Percentiles rank a stretch among this genome's conserved stretches.
phyloP scores from a whole-genome alignment of 345 rosid species.

The Brassica nigra region DNA sequence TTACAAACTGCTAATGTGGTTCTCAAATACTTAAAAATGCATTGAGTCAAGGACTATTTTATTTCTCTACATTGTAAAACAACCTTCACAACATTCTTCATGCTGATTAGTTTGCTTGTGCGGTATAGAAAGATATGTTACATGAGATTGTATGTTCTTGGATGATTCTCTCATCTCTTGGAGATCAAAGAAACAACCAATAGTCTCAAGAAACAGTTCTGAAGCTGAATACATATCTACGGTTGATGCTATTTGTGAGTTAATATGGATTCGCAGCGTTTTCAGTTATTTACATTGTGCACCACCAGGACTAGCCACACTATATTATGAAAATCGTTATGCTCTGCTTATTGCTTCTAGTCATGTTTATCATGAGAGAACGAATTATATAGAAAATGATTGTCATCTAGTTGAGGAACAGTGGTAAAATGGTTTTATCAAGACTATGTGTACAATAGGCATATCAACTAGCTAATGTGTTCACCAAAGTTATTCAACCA shows the following conservation, averaged over 20 bases:
- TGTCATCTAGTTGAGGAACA: neutral
- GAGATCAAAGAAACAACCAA: neutral
- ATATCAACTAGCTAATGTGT: neutral
- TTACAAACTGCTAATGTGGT: neutral
- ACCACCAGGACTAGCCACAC: neutral
- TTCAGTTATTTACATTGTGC: neutral
- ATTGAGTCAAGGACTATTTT: neutral
- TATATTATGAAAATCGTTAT: neutral
- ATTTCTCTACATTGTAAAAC: neutral
- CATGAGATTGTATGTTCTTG: neutral
- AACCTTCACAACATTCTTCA: neutral
- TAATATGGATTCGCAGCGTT: neutral
- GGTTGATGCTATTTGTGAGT: neutral
- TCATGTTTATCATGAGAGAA: neutral
- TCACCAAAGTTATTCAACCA: neutral
- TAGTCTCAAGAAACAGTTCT: neutral
- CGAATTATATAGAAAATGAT: neutral
- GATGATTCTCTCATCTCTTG: neutral
- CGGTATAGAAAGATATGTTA: neutral
- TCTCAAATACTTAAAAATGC: neutral
- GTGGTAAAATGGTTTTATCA: neutral
- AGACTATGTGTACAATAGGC: neutral
- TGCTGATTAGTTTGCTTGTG: neutral
- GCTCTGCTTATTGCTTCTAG: neutral
- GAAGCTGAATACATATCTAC: neutral